phyloP scores from a whole-genome alignment of 208 protist genomes.

The Leishmania major region DNA sequence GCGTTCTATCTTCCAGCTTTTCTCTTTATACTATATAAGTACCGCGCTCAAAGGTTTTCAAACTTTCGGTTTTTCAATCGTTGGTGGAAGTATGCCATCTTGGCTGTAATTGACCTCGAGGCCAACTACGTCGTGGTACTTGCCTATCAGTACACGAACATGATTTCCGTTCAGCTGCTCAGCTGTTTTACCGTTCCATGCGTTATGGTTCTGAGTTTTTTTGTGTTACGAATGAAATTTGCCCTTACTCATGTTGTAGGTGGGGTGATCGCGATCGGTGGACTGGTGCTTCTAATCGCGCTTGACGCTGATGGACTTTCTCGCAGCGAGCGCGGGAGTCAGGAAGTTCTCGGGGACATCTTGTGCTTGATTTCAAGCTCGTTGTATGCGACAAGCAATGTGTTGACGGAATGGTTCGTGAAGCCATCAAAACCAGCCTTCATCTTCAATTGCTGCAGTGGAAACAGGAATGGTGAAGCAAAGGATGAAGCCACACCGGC shows the following conservation, averaged over 20 bases:
- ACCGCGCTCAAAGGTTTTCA: conserved; percentile 37
- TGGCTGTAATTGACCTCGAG: conserved; percentile 92
- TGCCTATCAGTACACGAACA: conserved; percentile 94
- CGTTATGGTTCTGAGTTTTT: conserved; percentile 87
- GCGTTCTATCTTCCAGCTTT: conserved; percentile 64
- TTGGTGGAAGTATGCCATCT: conserved; percentile 89
- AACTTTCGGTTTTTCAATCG: conserved; percentile 64
- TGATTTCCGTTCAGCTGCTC: conserved; percentile 91
- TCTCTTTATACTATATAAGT: conserved; percentile 48
- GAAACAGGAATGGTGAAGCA: not conserved
- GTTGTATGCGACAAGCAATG: conserved; percentile 92
- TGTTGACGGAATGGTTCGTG: conserved; percentile 91
- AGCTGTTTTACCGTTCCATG: conserved; percentile 94
- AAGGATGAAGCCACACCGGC: not conserved
- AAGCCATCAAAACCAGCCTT: conserved; percentile 49
- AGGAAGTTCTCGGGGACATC: conserved; percentile 83
- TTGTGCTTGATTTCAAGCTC: conserved; percentile 76
- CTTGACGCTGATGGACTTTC: conserved; percentile 76
- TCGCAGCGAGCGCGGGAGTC: conserved; percentile 33
- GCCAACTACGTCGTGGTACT: conserved; percentile 94
- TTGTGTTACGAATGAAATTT: conserved; percentile 87
- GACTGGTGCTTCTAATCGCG: conserved; percentile 76
- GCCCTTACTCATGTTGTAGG: conserved; percentile 84
- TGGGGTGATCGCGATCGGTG: conserved; percentile 75
- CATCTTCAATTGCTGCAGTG: conserved; percentile 20